Evolutionary conservation across 192 early-diverging fungal genomes (phyloP).

Genomic region (Phlyctochytrium bullatum): DNA sequence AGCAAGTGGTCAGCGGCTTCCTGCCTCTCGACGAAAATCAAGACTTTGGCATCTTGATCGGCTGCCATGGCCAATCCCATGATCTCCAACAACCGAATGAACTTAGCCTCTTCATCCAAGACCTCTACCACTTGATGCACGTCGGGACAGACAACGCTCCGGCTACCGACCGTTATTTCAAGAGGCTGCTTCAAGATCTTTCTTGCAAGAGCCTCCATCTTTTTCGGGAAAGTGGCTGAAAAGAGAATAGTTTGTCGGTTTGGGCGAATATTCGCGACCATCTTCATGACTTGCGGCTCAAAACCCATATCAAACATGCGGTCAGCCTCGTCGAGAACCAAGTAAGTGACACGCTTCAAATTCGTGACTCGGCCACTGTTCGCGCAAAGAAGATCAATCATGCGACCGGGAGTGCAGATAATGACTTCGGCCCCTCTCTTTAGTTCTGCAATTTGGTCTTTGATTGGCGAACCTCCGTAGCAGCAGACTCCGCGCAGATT

Average conservation of each 20-base stretch:
- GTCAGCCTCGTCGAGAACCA: constrained; percentile 97
- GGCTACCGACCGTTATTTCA: constrained; percentile 94
- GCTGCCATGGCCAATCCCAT: constrained; percentile 76
- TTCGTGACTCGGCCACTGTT: constrained; percentile 80
- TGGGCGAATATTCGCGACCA: constrained; percentile 88
- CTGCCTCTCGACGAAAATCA: constrained; percentile 96
- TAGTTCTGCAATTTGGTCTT: constrained; percentile 62
- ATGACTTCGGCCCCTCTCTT: constrained; percentile 62
- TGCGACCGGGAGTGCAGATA: constrained; percentile 92
- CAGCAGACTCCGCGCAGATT: constrained; percentile 86
- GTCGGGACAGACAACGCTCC: constrained; percentile 82
- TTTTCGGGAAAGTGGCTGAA: constrained; percentile 92
- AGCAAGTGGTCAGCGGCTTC: constrained; percentile 90
- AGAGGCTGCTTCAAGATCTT: constrained; percentile 88
- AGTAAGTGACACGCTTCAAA: constrained; percentile 83
- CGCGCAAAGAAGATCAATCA: constrained; percentile 87
- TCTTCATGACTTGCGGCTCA: constrained; percentile 96
- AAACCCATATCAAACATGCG: constrained; percentile 99
- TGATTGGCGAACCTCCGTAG: constrained; percentile 81
- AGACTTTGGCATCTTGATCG: constrained; percentile 64
- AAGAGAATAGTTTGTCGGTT: constrained; percentile 86
- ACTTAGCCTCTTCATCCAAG: constrained; percentile 78
- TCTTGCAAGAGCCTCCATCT: constrained; percentile 93
- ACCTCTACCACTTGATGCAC: constrained; percentile 91
- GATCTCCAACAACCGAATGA: constrained; percentile 81